Conservation (phyloP, 441 rosid genomes). For the Hura crepitans region DNA sequence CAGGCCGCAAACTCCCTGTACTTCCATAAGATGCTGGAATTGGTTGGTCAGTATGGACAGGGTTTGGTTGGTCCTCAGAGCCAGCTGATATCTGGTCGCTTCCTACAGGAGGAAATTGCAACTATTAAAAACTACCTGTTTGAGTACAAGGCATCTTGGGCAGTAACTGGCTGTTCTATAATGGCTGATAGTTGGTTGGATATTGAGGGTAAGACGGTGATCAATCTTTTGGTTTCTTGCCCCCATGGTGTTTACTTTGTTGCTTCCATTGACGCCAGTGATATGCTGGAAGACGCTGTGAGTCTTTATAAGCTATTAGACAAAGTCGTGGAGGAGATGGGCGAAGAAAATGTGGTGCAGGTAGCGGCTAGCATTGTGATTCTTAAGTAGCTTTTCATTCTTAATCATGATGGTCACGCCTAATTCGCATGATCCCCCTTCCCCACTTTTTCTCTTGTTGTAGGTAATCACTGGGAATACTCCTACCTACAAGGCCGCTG, state of each 20-base stretch:
- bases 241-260: slow-evolving; percentile 71
- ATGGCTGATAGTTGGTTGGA: slow-evolving; percentile 86
- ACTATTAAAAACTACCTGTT: slow-evolving; percentile 52
- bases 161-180: slow-evolving; percentile 71
- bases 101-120: slow-evolving; percentile 70
- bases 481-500: slow-evolving; percentile 57
- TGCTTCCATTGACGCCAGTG: slow-evolving; percentile 76
- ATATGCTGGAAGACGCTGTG: slow-evolving; percentile 57
- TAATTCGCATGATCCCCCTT: slow-evolving; percentile 19
- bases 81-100: slow-evolving; percentile 57
- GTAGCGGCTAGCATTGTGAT: slow-evolving; percentile 24
- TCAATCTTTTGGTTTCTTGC: slow-evolving; percentile 74
- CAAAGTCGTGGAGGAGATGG: slow-evolving; percentile 83
- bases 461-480: slow-evolving; percentile 76
- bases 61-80: slow-evolving; percentile 62
- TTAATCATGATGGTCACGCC: neutral
- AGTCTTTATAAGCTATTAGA: slow-evolving; percentile 66
- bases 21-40: slow-evolving; percentile 81
- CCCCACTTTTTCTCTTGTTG: slow-evolving; percentile 12
- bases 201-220: slow-evolving; percentile 55
- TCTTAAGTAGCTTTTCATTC: slow-evolving; percentile 1
- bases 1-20: slow-evolving; percentile 71
- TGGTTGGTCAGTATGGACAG: slow-evolving; percentile 73
- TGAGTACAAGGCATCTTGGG: slow-evolving; percentile 73
- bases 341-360: slow-evolving; percentile 89